A percentile compares a stretch with the other conserved stretches of the same genome.
Evolutionary conservation across 345 rosid species (phyloP).

Genomic region (Camelina sativa): DNA sequence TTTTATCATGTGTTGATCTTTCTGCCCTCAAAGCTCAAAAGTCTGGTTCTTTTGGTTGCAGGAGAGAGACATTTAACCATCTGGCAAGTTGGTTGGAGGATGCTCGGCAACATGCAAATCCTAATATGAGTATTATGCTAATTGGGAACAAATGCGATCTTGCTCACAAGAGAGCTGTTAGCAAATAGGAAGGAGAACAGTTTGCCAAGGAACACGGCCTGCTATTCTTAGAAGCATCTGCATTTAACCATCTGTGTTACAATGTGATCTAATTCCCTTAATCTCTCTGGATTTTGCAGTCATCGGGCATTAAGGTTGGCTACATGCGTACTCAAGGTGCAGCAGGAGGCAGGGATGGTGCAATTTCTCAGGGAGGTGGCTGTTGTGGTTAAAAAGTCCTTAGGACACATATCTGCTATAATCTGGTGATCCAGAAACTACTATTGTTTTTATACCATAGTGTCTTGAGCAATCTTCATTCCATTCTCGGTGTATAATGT

Average conservation of each 20-base stretch:
- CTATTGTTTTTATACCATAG: constrained; percentile 58
- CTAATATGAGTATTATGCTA: constrained; percentile 93
- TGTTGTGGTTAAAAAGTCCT: constrained; percentile 59
- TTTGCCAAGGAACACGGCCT: constrained; percentile 96
- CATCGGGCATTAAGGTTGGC: constrained; percentile 90
- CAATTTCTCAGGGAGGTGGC: constrained; percentile 73
- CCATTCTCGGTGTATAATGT: constrained; percentile 75
- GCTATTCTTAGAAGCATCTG: constrained; percentile 92
- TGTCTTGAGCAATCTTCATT: constrained; percentile 89
- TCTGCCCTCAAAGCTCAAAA: not conserved
- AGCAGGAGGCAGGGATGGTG: constrained; percentile 75
- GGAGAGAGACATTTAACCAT: constrained; percentile 99
- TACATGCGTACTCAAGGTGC: constrained; percentile 79
- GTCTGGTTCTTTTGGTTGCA: constrained; percentile 35
- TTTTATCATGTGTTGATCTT: not conserved
- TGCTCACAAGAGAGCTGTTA: no score
- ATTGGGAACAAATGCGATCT: constrained; percentile 91
- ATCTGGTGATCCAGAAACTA: constrained; percentile 40
- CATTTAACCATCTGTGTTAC: constrained; percentile 21
- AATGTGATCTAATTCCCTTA: not conserved
- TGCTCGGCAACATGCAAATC: constrained; percentile 98
- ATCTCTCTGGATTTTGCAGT: constrained; percentile 53
- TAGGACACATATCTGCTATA: constrained; percentile 26
- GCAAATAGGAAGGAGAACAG: constrained; percentile 97
- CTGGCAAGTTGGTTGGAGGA: constrained; percentile 97